Evolutionary conservation across 73 alveolate genomes (phyloP).

Genomic region (Diophrys appendiculata): DNA sequence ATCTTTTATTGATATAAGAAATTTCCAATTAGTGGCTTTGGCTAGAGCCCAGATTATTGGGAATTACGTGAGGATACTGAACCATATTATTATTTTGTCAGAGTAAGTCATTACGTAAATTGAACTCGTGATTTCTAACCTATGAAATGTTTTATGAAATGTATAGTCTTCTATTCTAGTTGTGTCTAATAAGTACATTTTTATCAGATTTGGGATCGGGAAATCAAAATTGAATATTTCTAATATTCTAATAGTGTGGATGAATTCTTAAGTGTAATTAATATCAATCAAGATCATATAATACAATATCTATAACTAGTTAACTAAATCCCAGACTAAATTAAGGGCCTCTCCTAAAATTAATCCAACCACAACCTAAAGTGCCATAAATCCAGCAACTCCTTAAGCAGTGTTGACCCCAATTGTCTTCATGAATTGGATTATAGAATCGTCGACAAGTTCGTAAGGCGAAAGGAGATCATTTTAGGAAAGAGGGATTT

Average conservation of each 20-base stretch:
- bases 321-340: constrained; percentile 1
- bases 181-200: background rate
- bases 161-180: background rate
- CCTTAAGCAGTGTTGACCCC: background rate
- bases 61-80: background rate
- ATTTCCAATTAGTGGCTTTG: background rate
- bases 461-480: no score
- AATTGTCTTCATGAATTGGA: background rate
- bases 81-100: background rate
- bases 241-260: background rate
- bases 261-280: background rate
- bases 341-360: background rate
- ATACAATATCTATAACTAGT: background rate
- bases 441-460: background rate
- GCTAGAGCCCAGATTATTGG: background rate
- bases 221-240: background rate
- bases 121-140: background rate
- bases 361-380: background rate
- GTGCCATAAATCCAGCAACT: background rate
- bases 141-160: background rate
- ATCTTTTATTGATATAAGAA: background rate
- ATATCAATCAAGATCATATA: background rate
- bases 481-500: no score
- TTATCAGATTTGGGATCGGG: background rate
- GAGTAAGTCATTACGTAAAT: background rate